Evolutionary conservation across 257 asterid species (phyloP), one percentile per base, ranked within the genome.

Genomic region (Jacaranda copaia): DNA sequence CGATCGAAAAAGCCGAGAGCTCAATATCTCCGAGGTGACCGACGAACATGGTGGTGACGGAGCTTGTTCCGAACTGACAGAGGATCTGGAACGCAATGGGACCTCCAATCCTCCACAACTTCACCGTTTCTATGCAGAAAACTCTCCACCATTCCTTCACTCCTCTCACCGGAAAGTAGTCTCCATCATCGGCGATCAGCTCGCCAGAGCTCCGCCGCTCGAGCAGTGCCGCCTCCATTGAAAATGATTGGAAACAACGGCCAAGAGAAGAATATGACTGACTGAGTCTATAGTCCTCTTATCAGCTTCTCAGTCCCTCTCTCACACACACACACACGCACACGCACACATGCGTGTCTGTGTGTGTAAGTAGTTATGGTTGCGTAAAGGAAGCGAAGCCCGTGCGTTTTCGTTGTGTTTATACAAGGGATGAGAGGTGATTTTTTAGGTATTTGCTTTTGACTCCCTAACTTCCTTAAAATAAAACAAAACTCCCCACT

Each of bases 1-100:
- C 85, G 42, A 88, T 81, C 7, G 92, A 83, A 53, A 88, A 84
- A 10, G 92, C 89, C 0, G 92, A 85, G 68, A 85, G 89, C 45
- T 88, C 83, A 4, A 85, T 16, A 43, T 85, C 85, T 3, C 92
- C 89, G 48, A 88, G 53, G 43, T 84, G 92, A 63, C 92, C 92
- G 66, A 83, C 89, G 80, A 88, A 88, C 69, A 85, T 84, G 58
- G 84, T 71, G 72, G 92, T 70, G 71, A 83, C 89, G 61, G 88
- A 81, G 76, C 76, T 84, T 0, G 81, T 81, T 1, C 88, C 85
- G 69, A 35, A 88, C 74, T 83, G 88, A 36, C 92, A 88, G 38
- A 88, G 19, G 42, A 82, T 83, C 67, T 80, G 87, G 56, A 88
- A 85, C 4, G 87, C 89, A 36, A 85, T 84, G 5, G 92, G 92